Percentiles rank a stretch among this genome's conserved stretches.
Conservation (phyloP, 2,329 filamentous ascomycete species). For the Aspergillus quadrilineatus region DNA sequence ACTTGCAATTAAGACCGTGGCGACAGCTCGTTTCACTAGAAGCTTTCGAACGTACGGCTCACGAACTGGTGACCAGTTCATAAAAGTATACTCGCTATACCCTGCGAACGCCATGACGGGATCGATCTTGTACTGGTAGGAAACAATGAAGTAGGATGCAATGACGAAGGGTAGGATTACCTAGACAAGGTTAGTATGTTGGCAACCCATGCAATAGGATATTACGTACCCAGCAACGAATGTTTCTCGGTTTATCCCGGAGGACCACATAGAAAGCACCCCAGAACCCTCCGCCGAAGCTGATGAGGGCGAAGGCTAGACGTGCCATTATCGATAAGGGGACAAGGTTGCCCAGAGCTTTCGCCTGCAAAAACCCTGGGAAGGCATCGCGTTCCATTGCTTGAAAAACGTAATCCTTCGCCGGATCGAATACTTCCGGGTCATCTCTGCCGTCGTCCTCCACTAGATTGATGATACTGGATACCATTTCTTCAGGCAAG, state of each 20-base stretch:
- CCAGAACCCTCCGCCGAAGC: conserved; percentile 93
- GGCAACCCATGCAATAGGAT: neutral
- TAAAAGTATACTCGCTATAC: conserved; percentile 93
- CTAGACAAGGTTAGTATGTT: conserved; percentile 40
- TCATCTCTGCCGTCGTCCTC: conserved; percentile 91
- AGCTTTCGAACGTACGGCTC: conserved; percentile 90
- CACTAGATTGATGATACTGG: conserved; percentile 81
- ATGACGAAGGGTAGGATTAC: conserved; percentile 87
- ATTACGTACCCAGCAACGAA: conserved; percentile 78
- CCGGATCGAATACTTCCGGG: conserved; percentile 93
- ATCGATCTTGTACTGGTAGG: conserved; percentile 94
- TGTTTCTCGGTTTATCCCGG: conserved; percentile 70
- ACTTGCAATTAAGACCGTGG: conserved; percentile 73
- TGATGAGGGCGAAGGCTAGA: conserved; percentile 77
- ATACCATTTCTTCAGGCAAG: conserved; percentile 80
- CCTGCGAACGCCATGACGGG: conserved; percentile 86
- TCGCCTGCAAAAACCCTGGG: conserved; percentile 90
- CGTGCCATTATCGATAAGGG: conserved; percentile 84
- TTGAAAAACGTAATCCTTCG: conserved; percentile 99
- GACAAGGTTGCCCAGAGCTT: conserved; percentile 92
- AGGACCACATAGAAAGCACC: conserved; percentile 91
- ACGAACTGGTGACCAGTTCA: conserved; percentile 82
- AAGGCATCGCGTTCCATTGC: conserved; percentile 99
- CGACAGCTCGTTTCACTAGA: conserved; percentile 76
- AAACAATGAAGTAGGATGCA: conserved; percentile 82